Conservation (phyloP, 495 filamentous ascomycete genomes). For the Elasticomyces elasticus region DNA sequence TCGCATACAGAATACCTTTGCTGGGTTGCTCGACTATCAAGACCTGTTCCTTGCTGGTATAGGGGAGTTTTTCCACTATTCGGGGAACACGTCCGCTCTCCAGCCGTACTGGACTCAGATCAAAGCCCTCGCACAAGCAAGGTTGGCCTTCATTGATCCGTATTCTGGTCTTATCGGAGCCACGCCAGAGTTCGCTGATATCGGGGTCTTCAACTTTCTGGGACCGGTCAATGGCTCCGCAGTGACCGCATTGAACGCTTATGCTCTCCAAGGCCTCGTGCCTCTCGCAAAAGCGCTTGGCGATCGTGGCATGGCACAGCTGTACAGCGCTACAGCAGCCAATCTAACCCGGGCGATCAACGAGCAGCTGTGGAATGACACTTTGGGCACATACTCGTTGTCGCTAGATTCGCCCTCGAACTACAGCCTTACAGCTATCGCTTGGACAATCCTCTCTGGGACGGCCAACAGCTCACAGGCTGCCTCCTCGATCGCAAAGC, state of each 20-base stretch:
- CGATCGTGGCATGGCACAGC: neutral
- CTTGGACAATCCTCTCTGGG: slow-evolving; percentile 27
- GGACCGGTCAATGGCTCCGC: slow-evolving; percentile 9
- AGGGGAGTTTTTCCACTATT: slow-evolving; percentile 21
- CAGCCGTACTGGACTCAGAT: slow-evolving; percentile 16
- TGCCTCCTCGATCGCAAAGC: neutral
- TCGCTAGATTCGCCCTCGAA: slow-evolving; percentile 17
- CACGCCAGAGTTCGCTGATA: slow-evolving; percentile 9
- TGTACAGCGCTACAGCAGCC: slow-evolving; percentile 1
- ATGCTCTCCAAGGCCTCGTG: neutral
- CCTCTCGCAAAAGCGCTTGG: slow-evolving; percentile 6
- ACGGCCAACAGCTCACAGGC: slow-evolving; percentile 24
- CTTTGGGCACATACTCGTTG: slow-evolving; percentile 23
- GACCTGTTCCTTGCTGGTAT: slow-evolving; percentile 22
- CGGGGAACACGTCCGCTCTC: slow-evolving; percentile 15
- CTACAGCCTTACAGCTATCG: slow-evolving; percentile 20
- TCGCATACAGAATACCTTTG: neutral
- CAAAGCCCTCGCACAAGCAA: slow-evolving; percentile 15
- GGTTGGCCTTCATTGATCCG: slow-evolving; percentile 20
- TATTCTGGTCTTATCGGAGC: slow-evolving; percentile 19
- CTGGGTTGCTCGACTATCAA: slow-evolving; percentile 22
- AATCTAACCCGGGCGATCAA: slow-evolving; percentile 24
- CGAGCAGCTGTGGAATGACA: slow-evolving; percentile 24
- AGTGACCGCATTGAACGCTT: slow-evolving; percentile 1
- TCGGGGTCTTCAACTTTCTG: neutral